phyloP scores from a whole-genome alignment of 306 rosid genomes.

The Acacia confusa region DNA sequence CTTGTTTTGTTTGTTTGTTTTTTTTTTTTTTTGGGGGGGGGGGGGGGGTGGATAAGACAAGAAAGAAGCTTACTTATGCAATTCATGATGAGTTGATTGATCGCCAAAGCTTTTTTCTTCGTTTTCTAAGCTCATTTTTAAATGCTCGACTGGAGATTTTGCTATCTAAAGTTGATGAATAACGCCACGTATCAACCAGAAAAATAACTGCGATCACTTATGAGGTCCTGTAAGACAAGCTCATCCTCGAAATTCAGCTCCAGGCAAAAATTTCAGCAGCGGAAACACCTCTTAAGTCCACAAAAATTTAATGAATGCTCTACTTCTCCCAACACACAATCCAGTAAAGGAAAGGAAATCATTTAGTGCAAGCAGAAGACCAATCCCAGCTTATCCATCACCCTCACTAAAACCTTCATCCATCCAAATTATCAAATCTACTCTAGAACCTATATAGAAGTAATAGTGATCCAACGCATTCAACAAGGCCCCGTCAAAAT shows the following conservation, averaged over 20 bases:
- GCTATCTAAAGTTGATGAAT: constrained; percentile 34
- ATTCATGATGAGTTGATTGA: constrained; percentile 50
- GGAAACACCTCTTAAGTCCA: constrained; percentile 10
- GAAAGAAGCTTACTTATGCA: constrained; percentile 51
- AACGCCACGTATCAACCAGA: constrained; percentile 27
- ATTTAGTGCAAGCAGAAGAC: constrained; percentile 26
- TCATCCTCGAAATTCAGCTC: neutral
- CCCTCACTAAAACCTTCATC: constrained; percentile 22
- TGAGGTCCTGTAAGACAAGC: constrained; percentile 30
- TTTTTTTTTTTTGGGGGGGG: neutral
- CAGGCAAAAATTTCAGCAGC: neutral
- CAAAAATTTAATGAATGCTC: constrained; percentile 23
- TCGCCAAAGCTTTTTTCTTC: constrained; percentile 46
- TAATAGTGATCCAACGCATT: constrained; percentile 57
- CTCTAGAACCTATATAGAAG: constrained; percentile 29
- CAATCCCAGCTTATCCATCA: constrained; percentile 30
- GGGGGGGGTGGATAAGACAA: neutral
- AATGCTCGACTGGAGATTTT: constrained; percentile 24
- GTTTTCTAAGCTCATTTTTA: constrained; percentile 70
- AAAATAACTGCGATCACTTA: constrained; percentile 33
- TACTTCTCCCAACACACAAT: constrained; percentile 31
- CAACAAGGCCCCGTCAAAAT: constrained; percentile 33
- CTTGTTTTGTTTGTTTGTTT: neutral
- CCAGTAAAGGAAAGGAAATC: constrained; percentile 22
- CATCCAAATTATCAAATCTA: constrained; percentile 32